A percentile compares a stretch with the other conserved stretches of the same genome.
Evolutionary conservation across 192 early-diverging fungal species (phyloP).

Genomic region (Backusella sp.): DNA sequence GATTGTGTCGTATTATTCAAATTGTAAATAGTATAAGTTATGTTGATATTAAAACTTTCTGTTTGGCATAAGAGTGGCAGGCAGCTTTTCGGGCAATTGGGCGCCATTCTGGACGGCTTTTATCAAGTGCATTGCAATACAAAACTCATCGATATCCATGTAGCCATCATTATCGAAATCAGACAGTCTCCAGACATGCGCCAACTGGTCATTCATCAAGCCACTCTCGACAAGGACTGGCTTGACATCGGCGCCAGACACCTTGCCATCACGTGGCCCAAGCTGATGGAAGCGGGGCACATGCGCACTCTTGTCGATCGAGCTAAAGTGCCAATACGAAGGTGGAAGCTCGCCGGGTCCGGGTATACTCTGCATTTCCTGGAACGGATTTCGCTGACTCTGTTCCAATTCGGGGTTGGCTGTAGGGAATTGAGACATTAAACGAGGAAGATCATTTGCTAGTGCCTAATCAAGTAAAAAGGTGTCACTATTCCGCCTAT

Average conservation of each 20-base stretch:
- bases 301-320: slow-evolving; percentile 41
- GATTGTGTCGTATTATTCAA: too few relatives aligned
- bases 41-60: slow-evolving; percentile 24
- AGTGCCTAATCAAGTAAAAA: slow-evolving; percentile 31
- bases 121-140: slow-evolving; percentile 65
- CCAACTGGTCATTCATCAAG: slow-evolving; percentile 47
- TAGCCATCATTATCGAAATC: slow-evolving; percentile 67
- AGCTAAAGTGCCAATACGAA: slow-evolving; percentile 35
- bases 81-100: slow-evolving; percentile 28
- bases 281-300: slow-evolving; percentile 35
- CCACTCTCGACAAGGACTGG: slow-evolving; percentile 55
- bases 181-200: slow-evolving; percentile 62
- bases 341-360: slow-evolving; percentile 23
- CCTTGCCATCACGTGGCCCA: slow-evolving; percentile 38
- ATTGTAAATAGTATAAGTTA: background rate
- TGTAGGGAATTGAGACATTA: slow-evolving; percentile 41
- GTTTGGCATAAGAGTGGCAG: slow-evolving; percentile 28
- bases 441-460: slow-evolving; percentile 42
- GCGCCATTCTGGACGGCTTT: slow-evolving; percentile 32
- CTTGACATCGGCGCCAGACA: slow-evolving; percentile 37
- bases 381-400: slow-evolving; percentile 41
- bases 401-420: slow-evolving; percentile 37
- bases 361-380: background rate
- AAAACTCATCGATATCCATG: slow-evolving; percentile 69
- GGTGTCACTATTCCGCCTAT: too few relatives aligned